Evolutionary conservation across 805 yeast species (phyloP), one percentile per base, ranked within the genome.

Genomic region (Spathaspora sp.): DNA sequence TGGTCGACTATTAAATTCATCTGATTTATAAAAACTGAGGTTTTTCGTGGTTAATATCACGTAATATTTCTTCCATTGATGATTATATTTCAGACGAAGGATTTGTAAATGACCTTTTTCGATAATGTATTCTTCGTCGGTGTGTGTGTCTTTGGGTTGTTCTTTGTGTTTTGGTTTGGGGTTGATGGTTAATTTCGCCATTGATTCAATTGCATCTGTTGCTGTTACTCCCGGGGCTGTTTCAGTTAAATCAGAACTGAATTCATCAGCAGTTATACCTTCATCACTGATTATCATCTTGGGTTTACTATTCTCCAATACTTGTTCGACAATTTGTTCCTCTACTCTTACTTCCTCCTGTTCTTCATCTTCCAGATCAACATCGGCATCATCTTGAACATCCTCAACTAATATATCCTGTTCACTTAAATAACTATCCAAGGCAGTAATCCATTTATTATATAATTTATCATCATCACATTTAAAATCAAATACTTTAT

Each of bases 1-100:
- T 50, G 2, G 73, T 42, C 26, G 29, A 16, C 28, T 17, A 7
- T 17, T 18, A 6, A 5, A 10, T 6, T 28, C 43, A 38, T 49
- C 40, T n/a, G 60, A 55, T 57, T 76, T 77, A 69, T 72, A 77
- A 52, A 79, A 70, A 48, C 68, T 60, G 31, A 80, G 50, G 23
- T 65, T 61, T 26, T 62, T 64, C 55, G 70, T 74, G 14, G 82
- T 78, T 18, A 80, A 59, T 2, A 75, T 67, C 12, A 78, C 65
- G 56, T 72, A 75, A 55, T 71, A 70, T 50, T 62, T 61, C 48
- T 68, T 72, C 83, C 84, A 80, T 55, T 78, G 81, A 56, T 38
- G 49, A 23, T 72, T 76, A 58, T 72, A 73, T 11, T 75, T 60
- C 48, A 72, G 73, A 50, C 68, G 68, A 20, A 77, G 66, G 11